These are phyloP conservation scores for Rhododendron williamsianum DNA, from an alignment of 148 eudicot genomes.

Conservation along the genomic window DNA sequence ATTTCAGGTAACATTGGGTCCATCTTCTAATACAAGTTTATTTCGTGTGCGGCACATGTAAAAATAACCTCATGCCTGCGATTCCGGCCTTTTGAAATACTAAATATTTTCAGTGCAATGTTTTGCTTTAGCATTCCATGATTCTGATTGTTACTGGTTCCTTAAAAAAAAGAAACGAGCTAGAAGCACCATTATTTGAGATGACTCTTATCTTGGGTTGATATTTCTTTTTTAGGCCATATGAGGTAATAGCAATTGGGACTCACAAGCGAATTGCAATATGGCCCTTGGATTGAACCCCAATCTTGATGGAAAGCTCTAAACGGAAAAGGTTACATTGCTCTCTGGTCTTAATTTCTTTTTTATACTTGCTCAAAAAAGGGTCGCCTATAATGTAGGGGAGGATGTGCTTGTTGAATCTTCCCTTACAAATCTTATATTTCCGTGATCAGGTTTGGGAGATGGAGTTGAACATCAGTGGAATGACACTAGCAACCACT, in stretches of 20 bases:
- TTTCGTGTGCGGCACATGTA: background rate
- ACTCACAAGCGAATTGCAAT: constrained; percentile 70
- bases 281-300: constrained; percentile 74
- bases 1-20: constrained; percentile 55
- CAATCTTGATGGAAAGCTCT: constrained; percentile 68
- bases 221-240: constrained; percentile 21
- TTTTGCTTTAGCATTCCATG: background rate
- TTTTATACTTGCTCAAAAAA: background rate
- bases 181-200: constrained; percentile 18
- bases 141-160: background rate
- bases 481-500: too few relatives aligned
- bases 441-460: too few relatives aligned
- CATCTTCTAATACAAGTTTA: background rate
- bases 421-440: too few relatives aligned
- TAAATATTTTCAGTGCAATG: background rate
- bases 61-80: background rate
- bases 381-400: too few relatives aligned
- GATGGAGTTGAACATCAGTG: too few relatives aligned
- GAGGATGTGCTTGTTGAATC: too few relatives aligned
- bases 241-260: constrained; percentile 74
- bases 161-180: too few relatives aligned
- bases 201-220: background rate
- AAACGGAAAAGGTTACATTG: constrained; percentile 41
- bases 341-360: constrained; percentile 32
- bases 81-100: background rate